Percentiles rank a stretch among this genome's conserved stretches.
These are phyloP conservation scores for Guadua angustifolia DNA, from an alignment of 176 grass and related monocot genomes.

Conservation along the genomic window DNA sequence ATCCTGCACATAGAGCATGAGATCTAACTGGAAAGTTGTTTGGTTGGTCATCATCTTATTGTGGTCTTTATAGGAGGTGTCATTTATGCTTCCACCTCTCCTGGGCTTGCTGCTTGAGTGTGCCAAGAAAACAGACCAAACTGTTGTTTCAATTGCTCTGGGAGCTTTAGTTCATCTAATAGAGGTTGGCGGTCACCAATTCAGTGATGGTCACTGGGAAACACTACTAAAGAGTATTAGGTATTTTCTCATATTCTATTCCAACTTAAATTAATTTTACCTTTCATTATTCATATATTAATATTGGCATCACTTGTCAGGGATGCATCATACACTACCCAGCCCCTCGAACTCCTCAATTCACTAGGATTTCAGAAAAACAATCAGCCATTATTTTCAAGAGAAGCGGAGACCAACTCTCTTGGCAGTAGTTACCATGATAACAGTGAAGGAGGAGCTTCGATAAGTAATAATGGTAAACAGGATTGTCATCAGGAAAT, in stretches of 20 bases:
- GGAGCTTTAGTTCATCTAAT: constrained; percentile 97
- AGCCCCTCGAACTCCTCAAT: constrained; percentile 96
- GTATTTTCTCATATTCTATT: constrained; percentile 52
- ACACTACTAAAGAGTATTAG: constrained; percentile 97
- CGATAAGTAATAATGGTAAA: constrained; percentile 53
- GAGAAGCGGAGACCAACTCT: constrained; percentile 49
- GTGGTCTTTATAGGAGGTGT: constrained; percentile 78
- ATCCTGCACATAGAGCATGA: constrained; percentile 24
- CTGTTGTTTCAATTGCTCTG: constrained; percentile 93
- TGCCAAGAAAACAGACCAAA: constrained; percentile 99
- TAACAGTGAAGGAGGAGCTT: constrained; percentile 47
- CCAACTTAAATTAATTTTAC: constrained; percentile 18
- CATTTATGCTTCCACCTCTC: constrained; percentile 98
- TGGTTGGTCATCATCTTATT: constrained; percentile 36
- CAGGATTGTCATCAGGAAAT: constrained; percentile 57
- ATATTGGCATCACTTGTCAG: constrained; percentile 59
- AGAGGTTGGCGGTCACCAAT: constrained; percentile 95
- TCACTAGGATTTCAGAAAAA: constrained; percentile 91
- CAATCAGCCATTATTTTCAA: constrained; percentile 58
- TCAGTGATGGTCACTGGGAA: constrained; percentile 93
- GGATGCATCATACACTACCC: constrained; percentile 96
- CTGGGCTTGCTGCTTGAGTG: constrained; percentile 94
- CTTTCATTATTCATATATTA: constrained; percentile 32
- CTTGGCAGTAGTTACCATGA: constrained; percentile 51
- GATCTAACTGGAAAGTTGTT: constrained; percentile 36